phyloP scores from a whole-genome alignment of 140 eudicot genomes.

The Ambrosia hybrid region DNA sequence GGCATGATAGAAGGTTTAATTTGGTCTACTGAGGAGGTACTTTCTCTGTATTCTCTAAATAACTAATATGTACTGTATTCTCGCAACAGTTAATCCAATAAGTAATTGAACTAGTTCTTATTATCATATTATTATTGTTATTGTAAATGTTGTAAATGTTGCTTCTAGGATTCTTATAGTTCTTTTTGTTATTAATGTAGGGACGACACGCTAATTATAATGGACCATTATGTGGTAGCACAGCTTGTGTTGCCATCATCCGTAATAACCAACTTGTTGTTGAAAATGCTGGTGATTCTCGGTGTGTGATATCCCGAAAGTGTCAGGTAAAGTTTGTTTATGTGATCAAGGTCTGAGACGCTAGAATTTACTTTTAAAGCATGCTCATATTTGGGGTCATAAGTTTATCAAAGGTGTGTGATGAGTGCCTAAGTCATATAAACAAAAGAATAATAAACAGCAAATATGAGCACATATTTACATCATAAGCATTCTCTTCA shows the following conservation, averaged over 20 bases:
- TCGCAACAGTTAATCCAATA: too few species aligned
- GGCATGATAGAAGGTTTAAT: constrained; percentile 67
- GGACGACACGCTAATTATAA: constrained; percentile 68
- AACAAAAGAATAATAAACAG: too few species aligned
- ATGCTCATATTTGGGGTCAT: too few species aligned
- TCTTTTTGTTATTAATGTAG: constrained; percentile 33
- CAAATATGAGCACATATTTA: too few species aligned
- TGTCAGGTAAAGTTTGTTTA: constrained; percentile 64
- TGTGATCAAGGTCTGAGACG: too few species aligned
- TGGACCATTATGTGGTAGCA: constrained; percentile 91
- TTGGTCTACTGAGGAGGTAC: constrained; percentile 84
- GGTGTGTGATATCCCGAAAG: constrained; percentile 86
- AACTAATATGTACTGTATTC: neutral
- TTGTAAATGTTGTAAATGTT: too few species aligned
- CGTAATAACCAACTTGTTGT: constrained; percentile 66
- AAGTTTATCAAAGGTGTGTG: too few species aligned
- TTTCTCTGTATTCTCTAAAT: neutral
- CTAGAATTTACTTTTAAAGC: too few species aligned
- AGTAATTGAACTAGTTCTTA: too few species aligned
- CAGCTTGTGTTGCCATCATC: constrained; percentile 92
- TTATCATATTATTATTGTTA: too few species aligned
- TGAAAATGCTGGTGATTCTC: constrained; percentile 99
- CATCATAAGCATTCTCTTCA: too few species aligned
- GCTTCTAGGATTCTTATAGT: constrained; percentile 10
- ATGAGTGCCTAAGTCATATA: too few species aligned